Evolutionary conservation across 228 moss, liverwort and hornwort genomes (phyloP).

Genomic region (Sphagnum magellanicum): DNA sequence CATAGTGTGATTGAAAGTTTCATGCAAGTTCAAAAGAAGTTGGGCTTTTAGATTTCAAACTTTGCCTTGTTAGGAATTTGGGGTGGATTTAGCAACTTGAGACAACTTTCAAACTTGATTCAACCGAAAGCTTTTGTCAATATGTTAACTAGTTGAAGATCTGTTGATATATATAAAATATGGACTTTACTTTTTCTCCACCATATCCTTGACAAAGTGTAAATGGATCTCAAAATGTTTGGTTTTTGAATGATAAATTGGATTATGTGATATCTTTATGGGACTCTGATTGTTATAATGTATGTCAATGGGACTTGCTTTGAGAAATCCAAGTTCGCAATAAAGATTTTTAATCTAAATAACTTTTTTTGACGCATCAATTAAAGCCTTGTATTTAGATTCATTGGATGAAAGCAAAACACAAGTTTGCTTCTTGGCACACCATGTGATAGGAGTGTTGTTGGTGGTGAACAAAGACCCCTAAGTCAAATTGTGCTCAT

Average conservation of each 20-base stretch:
- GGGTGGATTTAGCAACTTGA: too few relatives aligned
- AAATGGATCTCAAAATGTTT: background rate
- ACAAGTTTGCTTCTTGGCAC: background rate
- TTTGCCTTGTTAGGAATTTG: too few relatives aligned
- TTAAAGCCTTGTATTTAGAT: background rate
- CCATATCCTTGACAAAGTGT: background rate
- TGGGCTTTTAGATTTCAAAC: too few relatives aligned
- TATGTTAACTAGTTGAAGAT: background rate
- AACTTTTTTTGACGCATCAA: background rate
- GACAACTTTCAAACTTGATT: too few relatives aligned
- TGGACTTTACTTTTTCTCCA: background rate
- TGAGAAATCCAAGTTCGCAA: background rate
- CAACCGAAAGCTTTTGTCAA: too few relatives aligned
- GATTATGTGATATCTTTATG: background rate
- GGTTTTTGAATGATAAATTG: conserved; percentile 1
- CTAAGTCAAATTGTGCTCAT: background rate
- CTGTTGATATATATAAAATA: background rate
- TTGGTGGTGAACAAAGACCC: background rate
- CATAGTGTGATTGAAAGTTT: too few relatives aligned
- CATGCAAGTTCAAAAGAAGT: too few relatives aligned
- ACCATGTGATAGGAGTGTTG: background rate
- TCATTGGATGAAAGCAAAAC: background rate
- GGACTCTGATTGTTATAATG: background rate
- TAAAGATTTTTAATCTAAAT: background rate
- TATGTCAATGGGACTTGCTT: background rate